Evolutionary conservation across 2,329 filamentous ascomycete species (phyloP).

Genomic region (Karstenula rhodostoma): DNA sequence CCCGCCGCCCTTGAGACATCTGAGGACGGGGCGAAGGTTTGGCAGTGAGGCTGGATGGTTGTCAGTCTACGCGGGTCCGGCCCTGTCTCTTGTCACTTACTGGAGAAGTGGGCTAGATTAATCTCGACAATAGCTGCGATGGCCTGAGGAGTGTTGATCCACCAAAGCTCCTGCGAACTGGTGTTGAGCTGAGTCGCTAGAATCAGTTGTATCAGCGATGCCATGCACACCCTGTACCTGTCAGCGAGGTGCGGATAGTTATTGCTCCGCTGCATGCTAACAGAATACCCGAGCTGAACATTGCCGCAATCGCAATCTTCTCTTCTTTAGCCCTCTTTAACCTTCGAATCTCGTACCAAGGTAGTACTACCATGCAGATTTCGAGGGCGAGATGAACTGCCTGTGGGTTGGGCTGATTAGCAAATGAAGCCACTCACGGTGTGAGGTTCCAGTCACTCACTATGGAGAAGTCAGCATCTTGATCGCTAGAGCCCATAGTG

Average conservation of each 20-base stretch:
- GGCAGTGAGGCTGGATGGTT: slow-evolving; percentile 2
- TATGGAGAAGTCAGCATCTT: not conserved
- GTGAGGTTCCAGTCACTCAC: not conserved
- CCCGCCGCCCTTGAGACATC: not conserved
- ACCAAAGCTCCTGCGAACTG: slow-evolving; percentile 10
- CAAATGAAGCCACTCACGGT: not conserved
- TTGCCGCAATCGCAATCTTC: slow-evolving; percentile 9
- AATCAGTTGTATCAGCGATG: slow-evolving; percentile 10
- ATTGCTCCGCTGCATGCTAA: not conserved
- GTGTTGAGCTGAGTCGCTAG: slow-evolving; percentile 6
- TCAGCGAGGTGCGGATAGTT: not conserved
- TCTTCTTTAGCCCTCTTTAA: slow-evolving; percentile 5
- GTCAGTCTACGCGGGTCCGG: not conserved
- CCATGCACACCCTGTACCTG: slow-evolving; percentile 4
- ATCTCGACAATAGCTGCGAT: slow-evolving; percentile 11
- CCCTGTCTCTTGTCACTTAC: not conserved
- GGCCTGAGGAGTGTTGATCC: slow-evolving; percentile 9
- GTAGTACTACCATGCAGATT: slow-evolving; percentile 8
- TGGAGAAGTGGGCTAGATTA: slow-evolving; percentile 15
- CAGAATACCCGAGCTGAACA: slow-evolving; percentile 12
- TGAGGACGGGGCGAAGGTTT: slow-evolving; percentile 9
- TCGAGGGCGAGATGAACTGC: slow-evolving; percentile 7
- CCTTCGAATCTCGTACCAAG: slow-evolving; percentile 4
- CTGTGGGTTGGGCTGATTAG: not conserved
- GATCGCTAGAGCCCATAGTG: too few relatives aligned